Percentiles rank a stretch among this genome's conserved stretches.
Conservation (phyloP, 495 filamentous ascomycete species). For the Neurospora sp. region DNA sequence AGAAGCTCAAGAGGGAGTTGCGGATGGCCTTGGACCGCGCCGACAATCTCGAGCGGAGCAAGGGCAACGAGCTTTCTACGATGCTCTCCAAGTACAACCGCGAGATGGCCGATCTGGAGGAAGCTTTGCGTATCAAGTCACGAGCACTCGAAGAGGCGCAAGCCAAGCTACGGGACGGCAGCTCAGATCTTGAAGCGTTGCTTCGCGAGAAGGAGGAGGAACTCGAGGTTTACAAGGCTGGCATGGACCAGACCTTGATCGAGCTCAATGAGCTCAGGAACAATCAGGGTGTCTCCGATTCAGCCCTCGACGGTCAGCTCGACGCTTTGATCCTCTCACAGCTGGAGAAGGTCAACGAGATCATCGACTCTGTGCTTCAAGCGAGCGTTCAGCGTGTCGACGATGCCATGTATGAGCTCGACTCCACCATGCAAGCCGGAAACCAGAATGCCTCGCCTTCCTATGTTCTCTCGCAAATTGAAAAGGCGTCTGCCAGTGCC, state of each 20-base stretch:
- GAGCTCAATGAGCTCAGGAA: constrained; percentile 75
- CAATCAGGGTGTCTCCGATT: constrained; percentile 63
- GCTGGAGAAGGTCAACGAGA: constrained; percentile 88
- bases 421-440: constrained; percentile 95
- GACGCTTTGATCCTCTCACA: constrained; percentile 77
- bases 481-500: constrained; percentile 88
- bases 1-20: constrained; percentile 94
- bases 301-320: constrained; percentile 79
- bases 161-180: constrained; percentile 63
- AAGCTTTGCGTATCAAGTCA: constrained; percentile 80
- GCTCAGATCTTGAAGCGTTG: constrained; percentile 72
- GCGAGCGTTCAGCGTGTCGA: constrained; percentile 90
- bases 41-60: constrained; percentile 83
- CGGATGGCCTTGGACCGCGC: constrained; percentile 86
- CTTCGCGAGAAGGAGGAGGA: constrained; percentile 94
- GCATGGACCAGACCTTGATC: constrained; percentile 89
- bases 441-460: constrained; percentile 97
- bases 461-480: constrained; percentile 90
- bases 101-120: constrained; percentile 92
- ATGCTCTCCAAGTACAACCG: constrained; percentile 93
- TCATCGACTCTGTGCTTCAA: constrained; percentile 94
- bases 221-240: constrained; percentile 90
- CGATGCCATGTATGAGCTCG: constrained; percentile 91
- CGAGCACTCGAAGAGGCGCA: constrained; percentile 79
- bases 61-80: constrained; percentile 86